phyloP scores from a whole-genome alignment of 106 monocot genomes.

The Ottelia alismoides region DNA sequence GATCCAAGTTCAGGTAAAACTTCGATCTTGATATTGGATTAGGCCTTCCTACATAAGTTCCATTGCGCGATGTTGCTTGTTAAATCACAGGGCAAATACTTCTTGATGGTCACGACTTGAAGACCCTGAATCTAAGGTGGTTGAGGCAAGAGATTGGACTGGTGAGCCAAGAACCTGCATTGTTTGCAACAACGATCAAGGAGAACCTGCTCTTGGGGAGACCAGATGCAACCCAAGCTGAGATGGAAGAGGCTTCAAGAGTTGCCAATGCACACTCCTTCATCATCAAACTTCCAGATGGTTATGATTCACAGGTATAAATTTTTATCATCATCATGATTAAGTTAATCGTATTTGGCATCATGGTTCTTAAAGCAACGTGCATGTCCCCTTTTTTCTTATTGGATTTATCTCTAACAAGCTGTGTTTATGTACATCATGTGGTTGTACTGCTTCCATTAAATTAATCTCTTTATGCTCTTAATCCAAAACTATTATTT shows the following conservation, averaged over 20 bases:
- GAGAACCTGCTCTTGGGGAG: constrained; percentile 7
- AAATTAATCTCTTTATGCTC: too few species aligned
- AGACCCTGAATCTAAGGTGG: constrained; percentile 1
- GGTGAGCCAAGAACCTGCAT: constrained; percentile 9
- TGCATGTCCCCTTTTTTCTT: too few species aligned
- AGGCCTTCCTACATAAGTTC: neutral
- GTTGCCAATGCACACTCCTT: constrained; percentile 8
- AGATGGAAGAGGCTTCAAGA: constrained; percentile 1
- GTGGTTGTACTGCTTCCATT: too few species aligned
- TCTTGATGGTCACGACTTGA: constrained; percentile 1
- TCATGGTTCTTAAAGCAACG: too few species aligned
- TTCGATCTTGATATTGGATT: neutral
- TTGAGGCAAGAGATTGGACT: constrained; percentile 5
- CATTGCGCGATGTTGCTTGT: neutral
- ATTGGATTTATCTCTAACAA: too few species aligned
- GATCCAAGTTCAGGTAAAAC: neutral
- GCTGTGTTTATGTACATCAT: too few species aligned
- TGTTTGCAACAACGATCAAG: constrained; percentile 4
- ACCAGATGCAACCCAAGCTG: neutral
- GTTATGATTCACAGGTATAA: constrained; percentile 1
- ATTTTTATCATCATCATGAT: neutral
- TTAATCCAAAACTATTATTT: too few species aligned
- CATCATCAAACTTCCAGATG: constrained; percentile 4
- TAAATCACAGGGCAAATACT: neutral
- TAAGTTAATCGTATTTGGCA: neutral